phyloP scores from a whole-genome alignment of 129 eudicot genomes.

The Calendula officinalis region DNA sequence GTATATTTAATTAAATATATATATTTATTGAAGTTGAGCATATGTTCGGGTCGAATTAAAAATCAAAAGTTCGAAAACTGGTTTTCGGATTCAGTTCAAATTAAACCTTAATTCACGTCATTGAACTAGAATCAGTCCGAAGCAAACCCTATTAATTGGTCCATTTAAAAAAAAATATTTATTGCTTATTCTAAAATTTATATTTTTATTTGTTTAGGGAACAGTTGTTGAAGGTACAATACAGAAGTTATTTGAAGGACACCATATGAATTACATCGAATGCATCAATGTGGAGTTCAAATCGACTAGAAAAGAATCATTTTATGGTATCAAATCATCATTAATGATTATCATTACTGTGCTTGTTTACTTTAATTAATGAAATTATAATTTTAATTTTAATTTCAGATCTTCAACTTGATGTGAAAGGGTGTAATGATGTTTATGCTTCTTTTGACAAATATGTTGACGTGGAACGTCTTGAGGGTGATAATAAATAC shows the following conservation, averaged over 20 bases:
- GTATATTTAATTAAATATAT: too few species aligned
- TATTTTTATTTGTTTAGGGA: slow-evolving; percentile 52
- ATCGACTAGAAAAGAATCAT: slow-evolving; percentile 95
- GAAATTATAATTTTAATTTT: not conserved
- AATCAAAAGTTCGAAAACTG: too few species aligned
- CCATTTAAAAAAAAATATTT: not conserved
- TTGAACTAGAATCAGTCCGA: too few species aligned
- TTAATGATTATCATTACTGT: slow-evolving; percentile 6
- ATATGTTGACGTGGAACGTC: slow-evolving; percentile 95
- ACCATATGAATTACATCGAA: slow-evolving; percentile 96
- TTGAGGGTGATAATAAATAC: slow-evolving; percentile 93
- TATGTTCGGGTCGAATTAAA: too few species aligned
- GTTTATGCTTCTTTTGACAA: slow-evolving; percentile 98
- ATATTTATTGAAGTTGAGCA: too few species aligned
- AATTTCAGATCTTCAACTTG: slow-evolving; percentile 89
- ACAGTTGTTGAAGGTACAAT: slow-evolving; percentile 99
- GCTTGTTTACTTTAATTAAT: slow-evolving; percentile 1
- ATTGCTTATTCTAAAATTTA: slow-evolving; percentile 22
- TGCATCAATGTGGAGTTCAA: slow-evolving; percentile 93
- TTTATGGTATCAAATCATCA: slow-evolving; percentile 53
- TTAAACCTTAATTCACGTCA: too few species aligned
- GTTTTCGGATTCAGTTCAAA: too few species aligned
- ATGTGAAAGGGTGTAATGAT: slow-evolving; percentile 95
- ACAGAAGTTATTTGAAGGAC: slow-evolving; percentile 96
- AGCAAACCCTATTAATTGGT: not conserved